A percentile compares a stretch with the other conserved stretches of the same genome.
phyloP scores from a whole-genome alignment of 495 filamentous ascomycete species.

The Aspergillus saccharolyticus region DNA sequence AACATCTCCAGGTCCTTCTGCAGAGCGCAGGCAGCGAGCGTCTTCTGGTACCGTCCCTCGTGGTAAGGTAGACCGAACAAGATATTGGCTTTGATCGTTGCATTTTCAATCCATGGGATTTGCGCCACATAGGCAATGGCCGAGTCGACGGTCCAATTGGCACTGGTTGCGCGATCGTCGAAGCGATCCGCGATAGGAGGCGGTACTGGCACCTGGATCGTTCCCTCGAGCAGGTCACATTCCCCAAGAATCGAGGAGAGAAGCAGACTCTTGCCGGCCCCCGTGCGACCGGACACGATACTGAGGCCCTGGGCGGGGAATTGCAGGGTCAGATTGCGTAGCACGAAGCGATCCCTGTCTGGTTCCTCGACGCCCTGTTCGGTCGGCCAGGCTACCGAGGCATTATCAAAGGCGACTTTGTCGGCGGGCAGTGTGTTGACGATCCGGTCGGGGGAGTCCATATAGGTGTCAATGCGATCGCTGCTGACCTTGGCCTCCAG shows the following conservation, averaged over 20 bases:
- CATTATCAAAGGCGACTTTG: conserved; percentile 53
- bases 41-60: conserved; percentile 57
- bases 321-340: conserved; percentile 56
- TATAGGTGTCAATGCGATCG: conserved; percentile 59
- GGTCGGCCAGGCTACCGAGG: conserved; percentile 68
- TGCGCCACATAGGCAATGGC: conserved; percentile 75
- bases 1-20: conserved; percentile 71
- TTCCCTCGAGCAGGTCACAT: conserved; percentile 45
- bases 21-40: conserved; percentile 64
- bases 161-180: conserved; percentile 21
- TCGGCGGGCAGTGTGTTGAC: conserved; percentile 37
- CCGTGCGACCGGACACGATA: conserved; percentile 55
- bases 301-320: conserved; percentile 66
- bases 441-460: conserved; percentile 54
- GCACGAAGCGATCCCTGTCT: conserved; percentile 45
- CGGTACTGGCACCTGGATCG: conserved; percentile 40
- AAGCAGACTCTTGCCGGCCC: conserved; percentile 61
- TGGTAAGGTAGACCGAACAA: conserved; percentile 66
- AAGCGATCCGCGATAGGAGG: conserved; percentile 15
- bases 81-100: conserved; percentile 69
- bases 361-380: conserved; percentile 27
- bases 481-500: conserved; percentile 63
- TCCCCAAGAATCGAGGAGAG: conserved; percentile 60
- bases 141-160: conserved; percentile 46
- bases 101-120: conserved; percentile 84